Evolutionary conservation across 176 grass and related monocot species (phyloP).

Genomic region (Bonia amplexicaulis): DNA sequence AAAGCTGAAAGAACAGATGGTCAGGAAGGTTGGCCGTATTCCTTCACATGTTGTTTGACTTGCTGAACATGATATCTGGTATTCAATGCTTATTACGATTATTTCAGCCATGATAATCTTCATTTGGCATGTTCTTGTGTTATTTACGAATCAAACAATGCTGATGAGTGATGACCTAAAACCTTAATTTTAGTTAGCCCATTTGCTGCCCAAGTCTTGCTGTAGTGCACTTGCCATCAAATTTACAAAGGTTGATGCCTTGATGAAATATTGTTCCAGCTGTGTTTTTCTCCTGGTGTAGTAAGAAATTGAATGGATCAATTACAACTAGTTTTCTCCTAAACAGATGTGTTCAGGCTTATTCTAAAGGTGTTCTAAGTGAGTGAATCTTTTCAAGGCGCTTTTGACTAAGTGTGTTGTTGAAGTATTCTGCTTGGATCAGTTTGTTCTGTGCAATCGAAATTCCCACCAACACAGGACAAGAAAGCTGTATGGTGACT

Average conservation of each 20-base stretch:
- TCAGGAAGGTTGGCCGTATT: neutral
- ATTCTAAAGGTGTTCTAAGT: neutral
- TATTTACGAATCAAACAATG: neutral
- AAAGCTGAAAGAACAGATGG: neutral
- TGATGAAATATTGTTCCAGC: neutral
- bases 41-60: neutral
- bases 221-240: neutral
- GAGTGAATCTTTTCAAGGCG: neutral
- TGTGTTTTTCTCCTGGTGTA: too few relatives aligned
- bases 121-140: neutral
- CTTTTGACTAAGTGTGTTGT: neutral
- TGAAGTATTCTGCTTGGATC: constrained; percentile 5
- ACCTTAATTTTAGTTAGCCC: neutral
- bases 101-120: neutral
- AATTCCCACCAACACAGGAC: neutral
- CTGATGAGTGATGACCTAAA: neutral
- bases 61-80: neutral
- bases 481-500: neutral
- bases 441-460: neutral
- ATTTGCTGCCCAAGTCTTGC: neutral
- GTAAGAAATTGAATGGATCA: neutral
- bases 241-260: neutral
- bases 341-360: neutral
- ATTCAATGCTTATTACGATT: neutral
- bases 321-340: neutral